A percentile compares a stretch with the other conserved stretches of the same genome.
These are phyloP conservation scores for Saccharomycopsis sp. DNA, from an alignment of 805 yeast genomes.

Conservation along the genomic window DNA sequence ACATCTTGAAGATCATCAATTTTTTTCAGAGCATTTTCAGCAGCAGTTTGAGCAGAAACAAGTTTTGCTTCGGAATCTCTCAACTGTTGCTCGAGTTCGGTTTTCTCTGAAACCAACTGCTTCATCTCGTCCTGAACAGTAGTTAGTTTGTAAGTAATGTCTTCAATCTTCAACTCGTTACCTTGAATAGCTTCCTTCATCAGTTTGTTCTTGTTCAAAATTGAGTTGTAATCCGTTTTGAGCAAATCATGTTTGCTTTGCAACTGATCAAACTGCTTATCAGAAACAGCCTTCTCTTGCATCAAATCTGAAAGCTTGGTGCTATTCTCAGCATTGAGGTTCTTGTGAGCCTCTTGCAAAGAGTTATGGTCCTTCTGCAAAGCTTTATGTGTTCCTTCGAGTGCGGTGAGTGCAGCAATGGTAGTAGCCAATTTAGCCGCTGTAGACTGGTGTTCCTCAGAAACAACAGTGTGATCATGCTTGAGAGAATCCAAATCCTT, in stretches of 20 bases:
- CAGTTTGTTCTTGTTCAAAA: conserved; percentile 1
- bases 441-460: no score
- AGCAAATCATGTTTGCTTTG: not conserved
- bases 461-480: no score
- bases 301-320: not conserved
- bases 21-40: no score
- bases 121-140: no score
- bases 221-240: conserved; percentile 1
- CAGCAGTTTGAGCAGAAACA: no score
- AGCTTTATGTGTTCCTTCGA: not conserved
- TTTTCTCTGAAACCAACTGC: no score
- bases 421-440: no score
- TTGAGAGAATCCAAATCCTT: no score
- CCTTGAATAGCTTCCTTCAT: conserved; percentile 1
- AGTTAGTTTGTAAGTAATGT: no score
- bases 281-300: not conserved
- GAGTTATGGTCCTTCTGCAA: not conserved
- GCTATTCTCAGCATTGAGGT: conserved; percentile 1
- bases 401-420: not conserved
- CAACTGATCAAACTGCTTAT: not conserved
- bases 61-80: no score
- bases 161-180: conserved; percentile 1
- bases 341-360: conserved; percentile 8
- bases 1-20: not conserved
- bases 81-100: no score